Conservation (phyloP, 106 monocot genomes). For the Agapanthus africanus region DNA sequence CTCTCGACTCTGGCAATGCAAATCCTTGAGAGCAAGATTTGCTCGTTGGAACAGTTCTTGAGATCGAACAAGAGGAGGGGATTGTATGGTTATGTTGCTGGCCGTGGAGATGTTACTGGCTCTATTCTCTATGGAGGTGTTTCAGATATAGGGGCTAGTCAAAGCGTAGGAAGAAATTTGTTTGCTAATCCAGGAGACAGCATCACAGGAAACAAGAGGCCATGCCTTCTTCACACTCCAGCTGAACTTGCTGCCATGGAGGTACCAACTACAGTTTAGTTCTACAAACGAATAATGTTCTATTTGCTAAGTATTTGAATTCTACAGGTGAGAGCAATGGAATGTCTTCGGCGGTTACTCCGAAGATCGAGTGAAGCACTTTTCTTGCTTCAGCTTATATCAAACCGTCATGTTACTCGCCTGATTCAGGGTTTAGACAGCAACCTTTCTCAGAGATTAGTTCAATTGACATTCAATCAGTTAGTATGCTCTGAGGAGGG, state of each 20-base stretch:
- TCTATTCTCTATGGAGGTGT: slow-evolving; percentile 61
- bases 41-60: slow-evolving; percentile 75
- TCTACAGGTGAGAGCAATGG: slow-evolving; percentile 86
- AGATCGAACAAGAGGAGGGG: slow-evolving; percentile 89
- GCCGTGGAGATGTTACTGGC: slow-evolving; percentile 67
- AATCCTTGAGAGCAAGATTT: slow-evolving; percentile 74
- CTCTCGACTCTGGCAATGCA: slow-evolving; percentile 58
- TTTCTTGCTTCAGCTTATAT: slow-evolving; percentile 85
- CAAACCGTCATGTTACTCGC: slow-evolving; percentile 81
- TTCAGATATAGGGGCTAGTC: slow-evolving; percentile 27
- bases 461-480: slow-evolving; percentile 80
- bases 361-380: slow-evolving; percentile 94
- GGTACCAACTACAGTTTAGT: slow-evolving; percentile 29
- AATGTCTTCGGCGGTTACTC: slow-evolving; percentile 90
- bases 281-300: background rate
- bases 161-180: slow-evolving; percentile 23
- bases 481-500: slow-evolving; percentile 95
- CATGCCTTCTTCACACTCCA: slow-evolving; percentile 47
- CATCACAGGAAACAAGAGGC: slow-evolving; percentile 48
- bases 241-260: slow-evolving; percentile 94
- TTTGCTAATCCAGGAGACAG: slow-evolving; percentile 23
- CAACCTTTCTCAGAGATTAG: slow-evolving; percentile 45
- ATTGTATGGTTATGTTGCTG: slow-evolving; percentile 92
- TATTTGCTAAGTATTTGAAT: slow-evolving; percentile 3
- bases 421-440: slow-evolving; percentile 68